Conservation (phyloP, 2,329 filamentous ascomycete genomes). For the Myriosclerotinia duriaeana region DNA sequence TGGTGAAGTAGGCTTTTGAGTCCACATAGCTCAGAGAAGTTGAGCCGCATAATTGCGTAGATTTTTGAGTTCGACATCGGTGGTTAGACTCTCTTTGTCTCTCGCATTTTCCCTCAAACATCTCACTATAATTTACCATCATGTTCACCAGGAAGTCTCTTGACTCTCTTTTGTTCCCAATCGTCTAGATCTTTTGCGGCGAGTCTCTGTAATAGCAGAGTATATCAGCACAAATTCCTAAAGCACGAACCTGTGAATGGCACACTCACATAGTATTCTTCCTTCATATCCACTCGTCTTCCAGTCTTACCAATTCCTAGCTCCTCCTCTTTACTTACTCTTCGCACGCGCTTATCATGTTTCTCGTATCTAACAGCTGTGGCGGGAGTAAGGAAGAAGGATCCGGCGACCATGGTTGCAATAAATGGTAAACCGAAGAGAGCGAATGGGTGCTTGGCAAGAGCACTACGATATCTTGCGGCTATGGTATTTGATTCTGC, state of each 20-base stretch:
- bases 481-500: constrained; percentile 68
- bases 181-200: constrained; percentile 89
- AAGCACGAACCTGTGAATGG: background rate
- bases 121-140: constrained; percentile 70
- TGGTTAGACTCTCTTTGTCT: background rate
- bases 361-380: constrained; percentile 92
- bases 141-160: constrained; percentile 83
- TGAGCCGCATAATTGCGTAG: constrained; percentile 4
- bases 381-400: constrained; percentile 91
- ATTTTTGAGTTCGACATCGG: background rate
- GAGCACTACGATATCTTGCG: constrained; percentile 70
- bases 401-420: constrained; percentile 82
- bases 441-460: constrained; percentile 80
- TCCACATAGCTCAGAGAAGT: constrained; percentile 4
- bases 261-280: constrained; percentile 78
- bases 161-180: constrained; percentile 95
- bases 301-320: constrained; percentile 72
- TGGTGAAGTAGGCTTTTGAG: constrained; percentile 4
- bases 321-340: constrained; percentile 82
- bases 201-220: constrained; percentile 56
- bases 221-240: constrained; percentile 24
- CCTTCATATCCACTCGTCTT: constrained; percentile 74
- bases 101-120: background rate
- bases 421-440: constrained; percentile 95
- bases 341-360: constrained; percentile 84